These are phyloP conservation scores for Pezicula carpinea DNA, from an alignment of 2,329 filamentous ascomycete species.

Conservation along the genomic window DNA sequence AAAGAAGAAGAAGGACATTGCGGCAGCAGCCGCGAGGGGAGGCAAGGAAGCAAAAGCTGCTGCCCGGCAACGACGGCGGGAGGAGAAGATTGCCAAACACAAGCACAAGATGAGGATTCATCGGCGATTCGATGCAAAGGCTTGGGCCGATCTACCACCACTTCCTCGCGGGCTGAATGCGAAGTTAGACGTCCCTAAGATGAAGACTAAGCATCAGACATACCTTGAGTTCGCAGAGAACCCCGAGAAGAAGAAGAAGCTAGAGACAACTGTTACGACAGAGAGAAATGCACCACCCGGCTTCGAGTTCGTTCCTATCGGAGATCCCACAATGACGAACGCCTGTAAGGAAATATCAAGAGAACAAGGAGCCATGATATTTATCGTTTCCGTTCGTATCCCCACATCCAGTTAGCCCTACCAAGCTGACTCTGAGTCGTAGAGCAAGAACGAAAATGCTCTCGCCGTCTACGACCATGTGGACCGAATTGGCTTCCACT, in stretches of 20 bases:
- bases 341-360: constrained; percentile 62
- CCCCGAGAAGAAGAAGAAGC: constrained; percentile 58
- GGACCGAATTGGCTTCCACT: constrained; percentile 56
- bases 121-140: constrained; percentile 8
- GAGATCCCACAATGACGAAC: constrained; percentile 55
- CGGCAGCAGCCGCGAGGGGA: background rate
- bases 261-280: constrained; percentile 56
- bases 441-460: constrained; percentile 21
- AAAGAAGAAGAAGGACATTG: constrained; percentile 8
- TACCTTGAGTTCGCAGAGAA: constrained; percentile 64
- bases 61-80: constrained; percentile 18
- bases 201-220: constrained; percentile 50
- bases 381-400: constrained; percentile 57
- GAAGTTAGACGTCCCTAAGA: constrained; percentile 25
- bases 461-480: constrained; percentile 39
- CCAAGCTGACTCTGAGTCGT: too few relatives aligned
- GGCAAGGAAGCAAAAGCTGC: background rate
- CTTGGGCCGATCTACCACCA: constrained; percentile 19
- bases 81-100: constrained; percentile 18
- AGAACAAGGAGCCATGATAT: constrained; percentile 58
- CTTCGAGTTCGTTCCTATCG: constrained; percentile 58
- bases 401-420: constrained; percentile 2
- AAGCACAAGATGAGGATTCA: background rate
- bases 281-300: constrained; percentile 50
- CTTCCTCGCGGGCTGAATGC: constrained; percentile 26